phyloP scores from a whole-genome alignment of 129 eudicot genomes.

The Helianthus tuberosus region DNA sequence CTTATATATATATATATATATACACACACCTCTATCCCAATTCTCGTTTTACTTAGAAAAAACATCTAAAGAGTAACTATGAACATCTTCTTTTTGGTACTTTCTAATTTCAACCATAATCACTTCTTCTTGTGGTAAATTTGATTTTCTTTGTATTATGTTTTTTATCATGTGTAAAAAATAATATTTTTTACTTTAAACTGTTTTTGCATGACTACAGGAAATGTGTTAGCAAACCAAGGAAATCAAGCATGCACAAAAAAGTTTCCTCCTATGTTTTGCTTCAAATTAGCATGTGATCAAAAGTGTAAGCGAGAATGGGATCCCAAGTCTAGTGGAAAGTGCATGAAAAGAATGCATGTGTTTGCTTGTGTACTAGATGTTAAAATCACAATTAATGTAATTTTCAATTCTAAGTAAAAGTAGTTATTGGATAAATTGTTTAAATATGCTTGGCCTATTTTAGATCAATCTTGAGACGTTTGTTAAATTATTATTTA shows the following conservation, averaged over 20 bases:
- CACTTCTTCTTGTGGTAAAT: neutral
- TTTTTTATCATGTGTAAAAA: too few relatives aligned
- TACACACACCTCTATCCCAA: neutral
- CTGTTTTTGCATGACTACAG: neutral
- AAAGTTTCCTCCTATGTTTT: neutral
- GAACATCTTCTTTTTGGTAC: neutral
- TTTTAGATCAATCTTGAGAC: too few relatives aligned
- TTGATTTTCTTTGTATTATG: too few relatives aligned
- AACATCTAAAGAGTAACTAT: neutral
- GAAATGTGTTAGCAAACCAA: neutral
- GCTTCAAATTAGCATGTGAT: too few relatives aligned
- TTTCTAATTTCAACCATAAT: constrained; percentile 6
- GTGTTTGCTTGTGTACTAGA: neutral
- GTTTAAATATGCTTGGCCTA: too few relatives aligned
- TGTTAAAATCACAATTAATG: neutral
- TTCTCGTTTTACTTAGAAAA: neutral
- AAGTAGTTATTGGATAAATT: too few relatives aligned
- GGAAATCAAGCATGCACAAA: neutral
- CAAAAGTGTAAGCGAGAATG: constrained; percentile 6
- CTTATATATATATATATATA: too few relatives aligned
- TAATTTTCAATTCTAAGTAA: too few relatives aligned
- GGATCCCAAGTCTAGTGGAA: neutral
- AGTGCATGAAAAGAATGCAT: neutral
- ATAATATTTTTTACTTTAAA: neutral
- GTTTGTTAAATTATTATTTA: too few relatives aligned